Evolutionary conservation across 2,329 filamentous ascomycete species (phyloP).

Genomic region (Monilinia fructigena): DNA sequence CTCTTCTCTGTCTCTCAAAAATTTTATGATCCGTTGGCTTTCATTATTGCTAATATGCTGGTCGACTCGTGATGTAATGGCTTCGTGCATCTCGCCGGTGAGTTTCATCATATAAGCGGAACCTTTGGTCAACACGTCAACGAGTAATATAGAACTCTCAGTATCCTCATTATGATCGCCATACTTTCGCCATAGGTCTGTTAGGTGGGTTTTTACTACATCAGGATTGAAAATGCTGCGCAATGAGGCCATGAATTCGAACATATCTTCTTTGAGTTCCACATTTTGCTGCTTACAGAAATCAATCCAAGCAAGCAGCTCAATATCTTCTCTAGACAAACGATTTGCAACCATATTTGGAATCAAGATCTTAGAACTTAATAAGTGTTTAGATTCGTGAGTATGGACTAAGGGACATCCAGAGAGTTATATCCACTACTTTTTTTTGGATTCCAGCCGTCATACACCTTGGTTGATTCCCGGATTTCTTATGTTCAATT

Average conservation of each 20-base stretch:
- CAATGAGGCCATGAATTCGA: neutral
- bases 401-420: neutral
- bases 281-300: slow-evolving; percentile 9
- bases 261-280: neutral
- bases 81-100: neutral
- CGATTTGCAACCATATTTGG: neutral
- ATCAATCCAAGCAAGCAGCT: slow-evolving; percentile 24
- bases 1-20: neutral
- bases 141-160: neutral
- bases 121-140: slow-evolving; percentile 1
- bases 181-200: neutral
- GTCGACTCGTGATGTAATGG: neutral
- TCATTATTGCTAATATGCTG: neutral
- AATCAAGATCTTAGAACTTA: neutral
- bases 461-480: neutral
- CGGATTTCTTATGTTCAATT: neutral
- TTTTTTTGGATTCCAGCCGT: neutral
- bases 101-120: slow-evolving; percentile 10
- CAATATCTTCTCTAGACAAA: slow-evolving; percentile 3
- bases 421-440: neutral
- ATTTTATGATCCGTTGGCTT: neutral
- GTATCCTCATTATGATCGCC: neutral
- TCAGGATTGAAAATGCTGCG: neutral
- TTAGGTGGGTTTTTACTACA: neutral
- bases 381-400: neutral